phyloP scores from a whole-genome alignment of 805 yeast genomes.

The Cyberlindnera amylophila region DNA sequence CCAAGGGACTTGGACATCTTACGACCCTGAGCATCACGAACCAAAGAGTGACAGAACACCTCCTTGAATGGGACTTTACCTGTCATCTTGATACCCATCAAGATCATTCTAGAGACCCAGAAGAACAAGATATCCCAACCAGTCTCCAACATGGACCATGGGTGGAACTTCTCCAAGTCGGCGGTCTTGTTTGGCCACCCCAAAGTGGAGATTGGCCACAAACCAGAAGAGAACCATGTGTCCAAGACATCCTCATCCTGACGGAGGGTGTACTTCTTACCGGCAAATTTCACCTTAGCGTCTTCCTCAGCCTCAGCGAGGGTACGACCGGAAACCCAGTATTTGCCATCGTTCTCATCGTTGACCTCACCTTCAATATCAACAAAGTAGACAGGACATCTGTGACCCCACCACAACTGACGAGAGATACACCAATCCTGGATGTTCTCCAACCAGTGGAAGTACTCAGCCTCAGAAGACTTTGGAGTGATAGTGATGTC shows the following conservation, averaged over 20 bases:
- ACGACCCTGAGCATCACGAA: constrained; percentile 98
- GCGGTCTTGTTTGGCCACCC: constrained; percentile 88
- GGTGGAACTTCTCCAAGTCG: constrained; percentile 77
- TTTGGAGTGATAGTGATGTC: constrained; percentile 79
- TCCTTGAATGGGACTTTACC: constrained; percentile 92
- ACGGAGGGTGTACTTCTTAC: constrained; percentile 64
- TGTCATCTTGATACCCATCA: constrained; percentile 84
- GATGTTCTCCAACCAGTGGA: constrained; percentile 91
- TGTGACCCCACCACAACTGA: constrained; percentile 94
- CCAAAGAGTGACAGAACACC: constrained; percentile 97
- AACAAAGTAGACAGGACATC: constrained; percentile 94
- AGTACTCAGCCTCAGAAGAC: constrained; percentile 87
- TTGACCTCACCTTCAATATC: constrained; percentile 63
- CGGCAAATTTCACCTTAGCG: constrained; percentile 73
- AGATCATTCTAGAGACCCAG: constrained; percentile 98
- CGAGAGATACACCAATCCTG: constrained; percentile 99
- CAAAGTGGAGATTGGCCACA: constrained; percentile 95
- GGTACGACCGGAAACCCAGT: constrained; percentile 90
- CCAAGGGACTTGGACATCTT: constrained; percentile 98
- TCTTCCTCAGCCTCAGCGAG: constrained; percentile 79
- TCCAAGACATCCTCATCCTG: constrained; percentile 97
- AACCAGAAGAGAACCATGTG: constrained; percentile 97
- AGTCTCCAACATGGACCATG: constrained; percentile 93
- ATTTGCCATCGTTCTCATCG: constrained; percentile 59
- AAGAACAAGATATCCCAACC: constrained; percentile 99